A percentile compares a stretch with the other conserved stretches of the same genome.
These are phyloP conservation scores for Arthromyces matolae DNA, from an alignment of 768 basidiomycete species.

Conservation along the genomic window DNA sequence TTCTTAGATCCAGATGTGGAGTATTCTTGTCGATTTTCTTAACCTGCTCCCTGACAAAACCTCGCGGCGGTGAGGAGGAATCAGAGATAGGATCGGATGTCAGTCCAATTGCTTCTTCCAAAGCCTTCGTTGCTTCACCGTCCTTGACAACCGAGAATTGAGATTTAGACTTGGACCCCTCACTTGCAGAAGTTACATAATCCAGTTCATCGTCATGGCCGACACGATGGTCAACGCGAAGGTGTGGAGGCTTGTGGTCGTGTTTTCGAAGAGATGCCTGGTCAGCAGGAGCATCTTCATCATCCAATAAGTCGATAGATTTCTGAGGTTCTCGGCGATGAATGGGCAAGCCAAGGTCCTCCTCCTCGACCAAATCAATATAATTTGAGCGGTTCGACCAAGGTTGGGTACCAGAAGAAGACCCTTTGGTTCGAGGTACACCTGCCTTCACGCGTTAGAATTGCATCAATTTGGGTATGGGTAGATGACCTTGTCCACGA, in stretches of 20 bases:
- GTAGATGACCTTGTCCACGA: no score
- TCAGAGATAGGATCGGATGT: conserved; percentile 13
- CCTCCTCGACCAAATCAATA: conserved; percentile 3
- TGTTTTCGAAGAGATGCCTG: neutral
- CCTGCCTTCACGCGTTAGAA: no score
- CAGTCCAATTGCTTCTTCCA: conserved; percentile 7
- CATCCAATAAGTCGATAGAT: no score
- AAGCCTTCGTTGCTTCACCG: conserved; percentile 12
- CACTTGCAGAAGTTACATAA: neutral
- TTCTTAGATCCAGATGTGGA: conserved; percentile 9
- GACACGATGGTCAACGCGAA: neutral
- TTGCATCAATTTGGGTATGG: no score
- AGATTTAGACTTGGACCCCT: conserved; percentile 7
- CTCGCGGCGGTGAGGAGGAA: conserved; percentile 1
- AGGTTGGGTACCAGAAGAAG: no score
- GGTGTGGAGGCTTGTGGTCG: neutral
- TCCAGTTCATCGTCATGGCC: neutral
- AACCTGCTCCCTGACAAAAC: conserved; percentile 6
- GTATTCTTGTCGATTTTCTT: neutral
- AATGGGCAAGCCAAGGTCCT: no score
- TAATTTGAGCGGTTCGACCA: no score
- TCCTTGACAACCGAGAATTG: conserved; percentile 9
- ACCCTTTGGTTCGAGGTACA: no score
- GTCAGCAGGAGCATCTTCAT: no score
- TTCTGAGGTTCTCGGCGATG: no score